Evolutionary conservation across 345 rosid genomes (phyloP), one percentile per base, ranked within the genome.

Genomic region (Eucalyptus curtisii): DNA sequence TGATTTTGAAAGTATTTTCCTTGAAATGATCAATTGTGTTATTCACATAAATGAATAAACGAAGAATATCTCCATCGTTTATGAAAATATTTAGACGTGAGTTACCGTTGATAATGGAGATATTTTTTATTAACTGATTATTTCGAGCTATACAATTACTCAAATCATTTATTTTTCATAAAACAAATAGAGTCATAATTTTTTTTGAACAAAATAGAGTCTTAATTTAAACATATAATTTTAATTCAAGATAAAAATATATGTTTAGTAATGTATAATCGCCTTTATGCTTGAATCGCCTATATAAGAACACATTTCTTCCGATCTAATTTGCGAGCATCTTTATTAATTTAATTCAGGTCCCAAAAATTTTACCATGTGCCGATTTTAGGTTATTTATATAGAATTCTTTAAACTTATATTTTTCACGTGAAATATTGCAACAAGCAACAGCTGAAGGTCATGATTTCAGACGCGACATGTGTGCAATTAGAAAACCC

Each of bases 51-150:
- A 10, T 19, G 45, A 71, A 37, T 20, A 76, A 20, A 3, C 8
- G 1, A 71, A 19, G 0, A 37, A 37, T 71, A 37, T 71, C 5
- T 10, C 11, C 8, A 5, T 5, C 0, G 1, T 10, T 2, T 10
- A 68, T 11, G 13, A 68, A 68, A 33, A 8, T 68, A 37, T 19
- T 10, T 61, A 61, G 37, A 64, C 2, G 2, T 64, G 2, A n/a
- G 71, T n/a, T n/a, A 7, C 2, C 2, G 20, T 64, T n/a, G 13
- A 64, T 64, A 7, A 15, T 64, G 2, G 17, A 64, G 31, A 64
- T 61, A 12, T 64, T n/a, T 64, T 64, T n/a, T n/a, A 64, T 64
- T n/a, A 4, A 15, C 1, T n/a, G 1, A 14, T 64, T n/a, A 2
- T 64, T 64, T 64, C 2, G 37, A 30, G 76, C 19, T 13, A 2